These are phyloP conservation scores for Basipetospora chlamydospora DNA, from an alignment of 2,329 filamentous ascomycete species.

Conservation along the genomic window DNA sequence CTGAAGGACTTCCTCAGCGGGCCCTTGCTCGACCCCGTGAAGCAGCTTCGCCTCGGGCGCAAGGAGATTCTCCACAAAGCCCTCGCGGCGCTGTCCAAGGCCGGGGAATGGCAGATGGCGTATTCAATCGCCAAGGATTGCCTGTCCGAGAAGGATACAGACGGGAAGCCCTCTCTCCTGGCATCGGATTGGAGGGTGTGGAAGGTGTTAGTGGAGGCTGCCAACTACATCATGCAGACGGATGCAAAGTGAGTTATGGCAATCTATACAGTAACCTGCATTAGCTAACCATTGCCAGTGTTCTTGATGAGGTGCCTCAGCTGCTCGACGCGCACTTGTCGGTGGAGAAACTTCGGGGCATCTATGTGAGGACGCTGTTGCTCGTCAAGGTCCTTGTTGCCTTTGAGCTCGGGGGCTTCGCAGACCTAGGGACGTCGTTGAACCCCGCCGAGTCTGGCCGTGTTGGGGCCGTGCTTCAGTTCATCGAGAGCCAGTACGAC, in stretches of 20 bases:
- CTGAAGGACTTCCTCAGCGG: slow-evolving; percentile 24
- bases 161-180: slow-evolving; percentile 23
- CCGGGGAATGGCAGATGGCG: slow-evolving; percentile 25
- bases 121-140: slow-evolving; percentile 29
- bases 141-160: slow-evolving; percentile 23
- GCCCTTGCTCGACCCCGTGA: slow-evolving; percentile 24
- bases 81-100: slow-evolving; percentile 21
- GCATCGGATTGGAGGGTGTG: slow-evolving; percentile 28
- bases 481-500: slow-evolving; percentile 20
- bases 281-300: slow-evolving; percentile 12
- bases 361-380: slow-evolving; percentile 24
- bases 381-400: slow-evolving; percentile 23
- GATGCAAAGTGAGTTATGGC: slow-evolving; percentile 6
- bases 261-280: neutral
- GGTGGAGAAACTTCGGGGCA: slow-evolving; percentile 17
- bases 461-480: slow-evolving; percentile 18
- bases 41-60: slow-evolving; percentile 28
- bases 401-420: slow-evolving; percentile 14
- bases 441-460: slow-evolving; percentile 3
- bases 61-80: slow-evolving; percentile 32
- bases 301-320: slow-evolving; percentile 13
- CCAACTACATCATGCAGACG: slow-evolving; percentile 7
- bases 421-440: slow-evolving; percentile 6
- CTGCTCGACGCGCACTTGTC: slow-evolving; percentile 18
- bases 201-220: slow-evolving; percentile 18